A percentile compares a stretch with the other conserved stretches of the same genome.
Evolutionary conservation across 2,329 filamentous ascomycete species (phyloP).

Genomic region (Pseudogymnoascus sp.): DNA sequence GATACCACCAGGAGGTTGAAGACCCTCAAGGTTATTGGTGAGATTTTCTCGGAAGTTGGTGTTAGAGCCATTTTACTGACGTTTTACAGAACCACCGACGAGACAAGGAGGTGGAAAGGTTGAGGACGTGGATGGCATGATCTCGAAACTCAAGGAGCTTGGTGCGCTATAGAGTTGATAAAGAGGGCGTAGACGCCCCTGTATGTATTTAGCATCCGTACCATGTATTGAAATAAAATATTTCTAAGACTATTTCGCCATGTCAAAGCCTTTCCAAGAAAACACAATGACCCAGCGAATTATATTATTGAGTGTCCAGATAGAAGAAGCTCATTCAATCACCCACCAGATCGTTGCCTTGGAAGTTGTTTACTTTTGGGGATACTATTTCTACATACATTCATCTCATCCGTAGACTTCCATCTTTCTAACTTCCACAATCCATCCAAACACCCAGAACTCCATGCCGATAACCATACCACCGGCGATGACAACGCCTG

Average conservation of each 20-base stretch:
- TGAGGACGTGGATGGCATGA: conserved; percentile 91
- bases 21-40: conserved; percentile 80
- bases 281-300: background rate
- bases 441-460: background rate
- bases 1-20: conserved; percentile 71
- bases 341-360: background rate
- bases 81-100: conserved; percentile 64
- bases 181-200: background rate
- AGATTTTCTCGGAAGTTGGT: conserved; percentile 29
- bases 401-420: conserved; percentile 7
- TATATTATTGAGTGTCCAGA: no score
- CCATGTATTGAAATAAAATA: conserved; percentile 2
- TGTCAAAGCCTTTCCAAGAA: background rate
- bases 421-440: background rate
- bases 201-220: conserved; percentile 3
- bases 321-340: background rate
- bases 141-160: conserved; percentile 89
- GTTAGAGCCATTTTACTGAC: conserved; percentile 12
- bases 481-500: conserved; percentile 7
- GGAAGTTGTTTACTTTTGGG: conserved; percentile 6
- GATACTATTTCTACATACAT: conserved; percentile 9
- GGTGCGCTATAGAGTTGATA: conserved; percentile 60
- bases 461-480: conserved; percentile 8
- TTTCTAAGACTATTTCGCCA: background rate
- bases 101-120: conserved; percentile 95